These are phyloP conservation scores for Zelonia costaricensis DNA, from an alignment of 208 protist genomes.

Conservation along the genomic window DNA sequence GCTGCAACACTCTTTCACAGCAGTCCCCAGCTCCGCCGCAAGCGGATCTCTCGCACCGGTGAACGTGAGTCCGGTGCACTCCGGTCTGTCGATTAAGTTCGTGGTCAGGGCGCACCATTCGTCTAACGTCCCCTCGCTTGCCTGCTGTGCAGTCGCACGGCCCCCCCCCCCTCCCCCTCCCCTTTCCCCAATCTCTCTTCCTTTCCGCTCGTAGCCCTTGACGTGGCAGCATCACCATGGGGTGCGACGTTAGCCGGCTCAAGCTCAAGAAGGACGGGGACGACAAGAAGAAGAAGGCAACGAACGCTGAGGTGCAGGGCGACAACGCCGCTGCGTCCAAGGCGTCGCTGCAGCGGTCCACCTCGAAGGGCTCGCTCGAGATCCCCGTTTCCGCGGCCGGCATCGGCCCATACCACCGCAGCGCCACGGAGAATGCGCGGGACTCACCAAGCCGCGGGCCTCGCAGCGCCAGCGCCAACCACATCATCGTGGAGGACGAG, in stretches of 20 bases:
- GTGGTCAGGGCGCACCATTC: too few relatives aligned
- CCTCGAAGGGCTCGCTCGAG: conserved; percentile 11
- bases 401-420: background rate
- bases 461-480: conserved; percentile 6
- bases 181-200: background rate
- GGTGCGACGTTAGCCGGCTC: conserved; percentile 28
- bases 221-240: conserved; percentile 20
- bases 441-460: background rate
- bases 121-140: too few relatives aligned
- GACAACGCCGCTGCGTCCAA: background rate
- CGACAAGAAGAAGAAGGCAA: background rate
- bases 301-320: background rate
- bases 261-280: conserved; percentile 20
- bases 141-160: too few relatives aligned
- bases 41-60: too few relatives aligned
- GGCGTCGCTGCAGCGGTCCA: background rate
- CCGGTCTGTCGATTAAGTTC: too few relatives aligned
- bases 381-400: conserved; percentile 11
- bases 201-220: background rate
- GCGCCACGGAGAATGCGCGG: background rate
- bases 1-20: background rate
- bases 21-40: too few relatives aligned
- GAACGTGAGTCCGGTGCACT: too few relatives aligned
- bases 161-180: background rate
- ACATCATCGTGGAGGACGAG: background rate